Percentiles rank a stretch among this genome's conserved stretches.
These are phyloP conservation scores for Ophiobolus disseminans DNA, from an alignment of 2,329 filamentous ascomycete species.

Conservation along the genomic window DNA sequence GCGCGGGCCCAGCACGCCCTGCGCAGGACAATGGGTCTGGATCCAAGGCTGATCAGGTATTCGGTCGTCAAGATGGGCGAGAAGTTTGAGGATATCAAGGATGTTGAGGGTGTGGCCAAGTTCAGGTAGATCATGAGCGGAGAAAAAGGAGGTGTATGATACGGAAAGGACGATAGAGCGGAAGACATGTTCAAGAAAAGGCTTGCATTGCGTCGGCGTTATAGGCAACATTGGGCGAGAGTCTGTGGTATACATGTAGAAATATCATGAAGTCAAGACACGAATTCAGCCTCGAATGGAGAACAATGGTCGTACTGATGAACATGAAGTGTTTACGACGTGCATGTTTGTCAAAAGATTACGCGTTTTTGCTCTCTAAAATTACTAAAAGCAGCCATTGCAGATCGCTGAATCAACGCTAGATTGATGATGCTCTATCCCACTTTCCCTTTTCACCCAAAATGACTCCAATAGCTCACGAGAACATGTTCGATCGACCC, in stretches of 20 bases:
- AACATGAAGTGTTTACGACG: no score
- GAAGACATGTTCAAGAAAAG: neutral
- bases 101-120: constrained; percentile 62
- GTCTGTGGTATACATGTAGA: neutral
- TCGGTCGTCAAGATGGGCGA: constrained; percentile 84
- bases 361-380: no score
- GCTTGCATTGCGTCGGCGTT: constrained; percentile 3
- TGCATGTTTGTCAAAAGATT: no score
- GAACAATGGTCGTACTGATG: no score
- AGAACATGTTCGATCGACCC: constrained; percentile 22
- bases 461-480: neutral
- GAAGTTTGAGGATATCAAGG: constrained; percentile 67
- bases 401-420: no score
- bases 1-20: constrained; percentile 76
- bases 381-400: no score
- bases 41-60: constrained; percentile 89
- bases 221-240: neutral
- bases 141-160: neutral
- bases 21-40: constrained; percentile 76
- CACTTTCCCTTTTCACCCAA: neutral
- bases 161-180: neutral
- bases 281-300: no score
- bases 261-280: neutral
- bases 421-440: neutral
- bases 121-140: constrained; percentile 41